Conservation (phyloP, 1,284 basidiomycete genomes). For the Coniferiporia sulphurascens region DNA sequence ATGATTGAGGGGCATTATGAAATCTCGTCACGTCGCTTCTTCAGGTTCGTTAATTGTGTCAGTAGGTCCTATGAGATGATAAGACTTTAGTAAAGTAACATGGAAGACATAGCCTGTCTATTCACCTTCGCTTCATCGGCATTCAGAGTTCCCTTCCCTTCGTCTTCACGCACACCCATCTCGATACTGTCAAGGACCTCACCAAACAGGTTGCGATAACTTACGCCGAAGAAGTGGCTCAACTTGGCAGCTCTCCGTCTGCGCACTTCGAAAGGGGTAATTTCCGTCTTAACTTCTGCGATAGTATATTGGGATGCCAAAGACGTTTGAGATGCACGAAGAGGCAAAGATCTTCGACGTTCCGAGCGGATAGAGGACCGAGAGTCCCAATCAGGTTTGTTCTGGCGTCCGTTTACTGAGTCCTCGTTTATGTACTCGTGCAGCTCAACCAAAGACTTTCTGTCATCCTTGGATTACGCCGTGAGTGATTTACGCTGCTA, state of each 20-base stretch:
- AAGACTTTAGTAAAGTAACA: constrained; percentile 3
- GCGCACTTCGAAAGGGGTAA: constrained; percentile 59
- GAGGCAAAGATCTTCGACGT: constrained; percentile 67
- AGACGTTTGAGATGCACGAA: constrained; percentile 55
- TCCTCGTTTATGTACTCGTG: constrained; percentile 52
- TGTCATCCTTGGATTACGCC: constrained; percentile 52
- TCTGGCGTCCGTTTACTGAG: constrained; percentile 20
- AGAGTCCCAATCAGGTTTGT: constrained; percentile 17
- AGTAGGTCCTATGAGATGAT: constrained; percentile 1
- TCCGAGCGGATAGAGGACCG: constrained; percentile 34
- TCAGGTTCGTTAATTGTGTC: constrained; percentile 15
- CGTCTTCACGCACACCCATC: constrained; percentile 64
- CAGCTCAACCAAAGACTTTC: constrained; percentile 63
- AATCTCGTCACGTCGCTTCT: constrained; percentile 15
- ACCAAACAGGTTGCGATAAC: constrained; percentile 68
- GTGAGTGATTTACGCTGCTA: constrained; percentile 1
- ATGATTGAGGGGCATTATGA: constrained; percentile 6
- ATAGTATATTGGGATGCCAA: constrained; percentile 45
- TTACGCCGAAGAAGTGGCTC: constrained; percentile 77
- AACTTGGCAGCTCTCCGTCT: constrained; percentile 72
- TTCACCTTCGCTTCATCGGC: constrained; percentile 67
- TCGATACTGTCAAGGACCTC: constrained; percentile 78
- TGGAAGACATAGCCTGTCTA: not conserved
- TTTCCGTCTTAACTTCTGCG: constrained; percentile 38
- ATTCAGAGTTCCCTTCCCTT: constrained; percentile 52